Base-by-base conservation (phyloP, 257 asterid species). In the Solanum boliviense region DNA sequence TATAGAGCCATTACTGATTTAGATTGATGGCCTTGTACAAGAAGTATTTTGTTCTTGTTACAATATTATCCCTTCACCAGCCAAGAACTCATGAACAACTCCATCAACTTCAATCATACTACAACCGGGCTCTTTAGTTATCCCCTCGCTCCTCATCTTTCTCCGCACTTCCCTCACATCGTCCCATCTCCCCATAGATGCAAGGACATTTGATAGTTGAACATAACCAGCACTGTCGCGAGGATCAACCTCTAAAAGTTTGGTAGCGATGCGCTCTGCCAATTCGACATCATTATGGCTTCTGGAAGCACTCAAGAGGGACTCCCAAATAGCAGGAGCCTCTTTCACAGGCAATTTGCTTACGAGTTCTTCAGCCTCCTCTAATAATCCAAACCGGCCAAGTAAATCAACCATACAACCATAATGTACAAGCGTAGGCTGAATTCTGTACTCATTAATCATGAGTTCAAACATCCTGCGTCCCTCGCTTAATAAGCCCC, bases 351-450 rank as follows among this genome's bases (percentile, higher is more conserved):
- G 89, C 73, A 81, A 78, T 87, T 74, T 82, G 76, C 35, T 88
- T 79, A 88, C 84, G 76, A 92, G 90, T 73, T 92, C 92, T 68
- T 75, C 85, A 44, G 92, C 92, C 83, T 90, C 92, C 21, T 89
- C 84, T 35, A 91, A 74, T 60, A 88, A 65, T 73, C 92, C 94
- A 73, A 81, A 90, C 60, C 91, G 83, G 25, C 91, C 93, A 86
- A 91, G 89, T 56, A 91, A 88, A 88, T 90, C 92, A 88, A 90
- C 92, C 90, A 90, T 85, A 72, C 93, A 91, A 16, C 93, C 91
- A 88, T 88, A 90, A 88, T 91, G 93, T 73, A 90, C 90, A 34
- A 86, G 46, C 46, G 87, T 76, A 76, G 91, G 93, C 46, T 79
- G 79, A 23, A 90, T 88, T 84, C 83, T 88, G 86, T 91, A 91